These are phyloP conservation scores for Steccherinum ochraceum DNA, from an alignment of 768 basidiomycete genomes.

Conservation along the genomic window DNA sequence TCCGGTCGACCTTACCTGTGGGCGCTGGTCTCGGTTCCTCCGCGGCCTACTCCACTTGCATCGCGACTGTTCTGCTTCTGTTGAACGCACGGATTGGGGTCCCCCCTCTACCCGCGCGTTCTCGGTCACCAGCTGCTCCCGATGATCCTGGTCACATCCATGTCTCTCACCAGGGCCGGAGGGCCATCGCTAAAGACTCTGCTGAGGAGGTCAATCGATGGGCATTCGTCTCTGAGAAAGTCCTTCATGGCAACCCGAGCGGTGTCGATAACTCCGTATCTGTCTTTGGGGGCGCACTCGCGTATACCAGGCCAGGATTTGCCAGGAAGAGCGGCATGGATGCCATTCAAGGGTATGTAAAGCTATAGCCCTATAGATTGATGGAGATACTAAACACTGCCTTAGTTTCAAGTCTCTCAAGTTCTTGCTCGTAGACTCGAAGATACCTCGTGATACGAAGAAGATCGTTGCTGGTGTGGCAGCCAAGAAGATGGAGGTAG, in stretches of 20 bases:
- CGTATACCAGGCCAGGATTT: constrained; percentile 75
- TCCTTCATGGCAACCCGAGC: constrained; percentile 94
- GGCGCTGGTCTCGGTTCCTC: constrained; percentile 96
- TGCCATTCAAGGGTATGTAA: constrained; percentile 71
- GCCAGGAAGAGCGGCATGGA: constrained; percentile 79
- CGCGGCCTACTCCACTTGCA: constrained; percentile 89
- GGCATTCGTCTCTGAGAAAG: constrained; percentile 94
- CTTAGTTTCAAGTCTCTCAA: constrained; percentile 82
- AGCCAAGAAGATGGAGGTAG: constrained; percentile 55
- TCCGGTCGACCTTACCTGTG: constrained; percentile 86
- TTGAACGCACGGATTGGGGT: constrained; percentile 61
- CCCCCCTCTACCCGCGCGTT: constrained; percentile 44
- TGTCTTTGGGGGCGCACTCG: constrained; percentile 87
- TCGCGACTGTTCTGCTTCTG: constrained; percentile 74
- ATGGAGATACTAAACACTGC: neutral
- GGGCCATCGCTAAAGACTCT: constrained; percentile 52
- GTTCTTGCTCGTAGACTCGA: constrained; percentile 90
- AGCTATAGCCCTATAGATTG: neutral
- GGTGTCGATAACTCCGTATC: constrained; percentile 96
- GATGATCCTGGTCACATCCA: constrained; percentile 48
- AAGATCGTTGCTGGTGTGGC: constrained; percentile 88
- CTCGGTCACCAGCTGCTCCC: constrained; percentile 21
- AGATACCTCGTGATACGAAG: constrained; percentile 91
- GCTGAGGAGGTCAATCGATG: constrained; percentile 86
- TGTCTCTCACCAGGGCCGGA: constrained; percentile 57